Evolutionary conservation across 2,329 filamentous ascomycete species (phyloP).

Genomic region (Nemania diffusa): DNA sequence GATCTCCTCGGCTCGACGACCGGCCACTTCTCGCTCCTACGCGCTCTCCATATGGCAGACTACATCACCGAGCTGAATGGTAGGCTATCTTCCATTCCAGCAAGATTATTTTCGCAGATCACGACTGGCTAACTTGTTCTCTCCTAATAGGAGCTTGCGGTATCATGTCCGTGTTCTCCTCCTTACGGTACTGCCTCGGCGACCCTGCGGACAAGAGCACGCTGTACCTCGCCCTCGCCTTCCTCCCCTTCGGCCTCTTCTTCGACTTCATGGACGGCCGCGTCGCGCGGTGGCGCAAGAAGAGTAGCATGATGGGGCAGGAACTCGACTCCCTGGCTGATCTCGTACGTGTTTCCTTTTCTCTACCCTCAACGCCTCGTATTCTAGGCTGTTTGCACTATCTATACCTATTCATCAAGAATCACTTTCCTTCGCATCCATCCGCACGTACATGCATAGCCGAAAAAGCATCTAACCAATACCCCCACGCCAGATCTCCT

Average conservation of each 20-base stretch:
- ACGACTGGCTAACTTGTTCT: background rate
- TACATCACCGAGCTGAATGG: conserved; percentile 86
- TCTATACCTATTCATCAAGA: background rate
- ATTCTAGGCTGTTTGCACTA: background rate
- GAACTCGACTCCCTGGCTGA: conserved; percentile 96
- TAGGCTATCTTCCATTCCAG: conserved; percentile 48
- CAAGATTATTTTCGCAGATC: background rate
- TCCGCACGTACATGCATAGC: background rate
- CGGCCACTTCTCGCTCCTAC: conserved; percentile 77
- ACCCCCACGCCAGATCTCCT: conserved; percentile 77
- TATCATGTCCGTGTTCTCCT: conserved; percentile 95
- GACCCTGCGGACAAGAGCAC: conserved; percentile 72
- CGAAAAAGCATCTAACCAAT: conserved; percentile 13
- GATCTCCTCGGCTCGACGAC: conserved; percentile 74
- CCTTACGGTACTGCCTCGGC: conserved; percentile 89
- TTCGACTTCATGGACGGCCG: conserved; percentile 99
- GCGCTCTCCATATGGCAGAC: conserved; percentile 81
- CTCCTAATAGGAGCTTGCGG: conserved; percentile 75
- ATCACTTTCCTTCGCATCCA: background rate
- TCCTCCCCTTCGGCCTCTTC: conserved; percentile 93
- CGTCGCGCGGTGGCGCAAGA: conserved; percentile 94
- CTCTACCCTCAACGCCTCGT: too few relatives aligned
- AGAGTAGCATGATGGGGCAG: conserved; percentile 97
- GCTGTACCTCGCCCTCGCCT: conserved; percentile 83
- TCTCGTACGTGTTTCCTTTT: conserved; percentile 69